Base-by-base conservation (phyloP, 768 basidiomycete genomes). In the Pilatotrama ljubarskyi region DNA sequence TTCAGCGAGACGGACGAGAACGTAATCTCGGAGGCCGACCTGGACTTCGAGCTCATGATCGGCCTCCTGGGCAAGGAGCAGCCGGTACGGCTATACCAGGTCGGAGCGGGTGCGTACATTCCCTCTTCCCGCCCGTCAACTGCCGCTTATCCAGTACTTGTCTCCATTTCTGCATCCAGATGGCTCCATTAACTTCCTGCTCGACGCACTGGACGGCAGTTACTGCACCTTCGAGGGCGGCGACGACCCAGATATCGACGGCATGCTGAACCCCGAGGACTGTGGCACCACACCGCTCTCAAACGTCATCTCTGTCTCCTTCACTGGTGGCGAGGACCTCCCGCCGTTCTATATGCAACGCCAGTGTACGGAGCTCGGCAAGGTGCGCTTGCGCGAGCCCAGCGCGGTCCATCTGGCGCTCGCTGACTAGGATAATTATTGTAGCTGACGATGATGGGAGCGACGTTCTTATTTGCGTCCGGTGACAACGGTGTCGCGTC, bases 151-250 rank as follows among this genome's bases (percentile, higher is more conserved):
- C 15, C 15, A 10, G 5, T n/a, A 15, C 7, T 48, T n/a, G 11
- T 20, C 14, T 2, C n/a, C n/a, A n/a, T n/a, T 11, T 5, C 22
- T n/a, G 35, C 41, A 20, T 51, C 6, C 35, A 80, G 79, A 75
- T 43, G 79, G 69, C 44, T 76, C 76, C 2, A 76, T 80, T 67
- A 72, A 77, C 65, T 78, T 78, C 59, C 74, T 77, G 53, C 73
- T 82, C 20, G 79, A 82, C 61, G 80, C 77, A 1, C 37, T 81
- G 10, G 79, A 80, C 51, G 73, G 65, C 18, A 66, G 71, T 2
- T 82, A 72, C 64, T 82, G 81, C 54, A 74, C 73, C 0, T 82
- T 74, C 51, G 74, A 79, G 49, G 80, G 80, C 7, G 81, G 80
- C 1, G 59, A 62, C 29, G 55, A 62, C 38, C 60, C 50, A n/a